These are phyloP conservation scores for Basidiobolus meristosporus DNA, from an alignment of 371 early-diverging fungal genomes.

Conservation along the genomic window DNA sequence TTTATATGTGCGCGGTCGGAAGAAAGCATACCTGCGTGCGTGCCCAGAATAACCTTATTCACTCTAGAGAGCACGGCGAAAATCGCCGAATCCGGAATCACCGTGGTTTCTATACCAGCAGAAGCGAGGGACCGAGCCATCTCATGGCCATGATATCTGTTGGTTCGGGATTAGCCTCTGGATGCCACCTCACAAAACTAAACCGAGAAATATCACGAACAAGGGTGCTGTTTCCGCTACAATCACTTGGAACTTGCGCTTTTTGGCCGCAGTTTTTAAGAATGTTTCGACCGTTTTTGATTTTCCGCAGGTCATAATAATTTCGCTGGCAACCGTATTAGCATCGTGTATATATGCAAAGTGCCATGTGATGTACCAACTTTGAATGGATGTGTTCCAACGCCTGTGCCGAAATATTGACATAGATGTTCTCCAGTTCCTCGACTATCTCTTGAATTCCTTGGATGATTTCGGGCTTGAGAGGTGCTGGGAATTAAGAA, in stretches of 20 bases:
- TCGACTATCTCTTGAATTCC: slow-evolving; percentile 70
- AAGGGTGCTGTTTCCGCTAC: slow-evolving; percentile 81
- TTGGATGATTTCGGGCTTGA: slow-evolving; percentile 58
- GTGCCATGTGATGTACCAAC: slow-evolving; percentile 14
- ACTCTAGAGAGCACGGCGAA: slow-evolving; percentile 95
- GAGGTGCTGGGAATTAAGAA: slow-evolving; percentile 7
- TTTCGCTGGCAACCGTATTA: slow-evolving; percentile 36
- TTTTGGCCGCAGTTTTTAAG: slow-evolving; percentile 64
- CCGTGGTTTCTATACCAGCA: slow-evolving; percentile 77
- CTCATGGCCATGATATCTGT: slow-evolving; percentile 59
- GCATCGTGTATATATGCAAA: neutral
- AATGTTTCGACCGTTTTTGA: slow-evolving; percentile 77
- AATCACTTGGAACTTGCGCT: slow-evolving; percentile 81
- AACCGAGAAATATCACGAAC: slow-evolving; percentile 14
- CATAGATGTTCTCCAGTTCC: slow-evolving; percentile 49
- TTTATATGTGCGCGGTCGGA: too few relatives aligned
- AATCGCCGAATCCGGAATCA: slow-evolving; percentile 82
- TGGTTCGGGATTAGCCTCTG: neutral
- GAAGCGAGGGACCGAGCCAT: slow-evolving; percentile 57
- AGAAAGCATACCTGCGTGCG: slow-evolving; percentile 50
- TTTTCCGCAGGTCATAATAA: slow-evolving; percentile 82
- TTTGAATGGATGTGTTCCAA: slow-evolving; percentile 78
- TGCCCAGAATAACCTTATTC: slow-evolving; percentile 89
- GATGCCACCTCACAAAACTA: too few relatives aligned
- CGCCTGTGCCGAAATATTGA: slow-evolving; percentile 58